Evolutionary conservation across 257 asterid genomes (phyloP).

Genomic region (Anisodus tanguticus): DNA sequence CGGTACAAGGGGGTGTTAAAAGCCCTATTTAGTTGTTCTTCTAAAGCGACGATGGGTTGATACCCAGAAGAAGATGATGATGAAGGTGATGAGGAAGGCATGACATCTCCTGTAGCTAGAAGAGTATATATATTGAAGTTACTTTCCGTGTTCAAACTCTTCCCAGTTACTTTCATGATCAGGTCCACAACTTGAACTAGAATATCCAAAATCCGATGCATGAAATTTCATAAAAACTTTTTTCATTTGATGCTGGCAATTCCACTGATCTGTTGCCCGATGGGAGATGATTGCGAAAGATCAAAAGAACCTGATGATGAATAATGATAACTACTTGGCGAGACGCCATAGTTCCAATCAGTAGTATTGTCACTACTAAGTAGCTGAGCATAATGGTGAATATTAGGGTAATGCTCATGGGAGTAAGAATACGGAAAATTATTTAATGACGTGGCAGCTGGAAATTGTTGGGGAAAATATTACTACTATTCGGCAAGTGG

Average conservation of each 20-base stretch:
- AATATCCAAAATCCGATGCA: neutral
- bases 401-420: slow-evolving; percentile 5
- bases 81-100: too few species aligned
- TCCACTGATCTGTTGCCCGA: slow-evolving; percentile 1
- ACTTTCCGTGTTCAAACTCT: neutral
- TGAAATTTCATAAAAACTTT: too few species aligned
- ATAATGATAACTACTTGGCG: neutral
- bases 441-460: neutral
- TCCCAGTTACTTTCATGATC: neutral
- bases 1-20: too few species aligned
- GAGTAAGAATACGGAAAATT: neutral
- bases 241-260: neutral
- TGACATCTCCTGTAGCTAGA: too few species aligned
- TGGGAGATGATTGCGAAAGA: slow-evolving; percentile 27
- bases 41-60: too few species aligned
- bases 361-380: slow-evolving; percentile 31
- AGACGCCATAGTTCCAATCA: slow-evolving; percentile 27
- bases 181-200: slow-evolving; percentile 1
- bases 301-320: slow-evolving; percentile 38
- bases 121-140: neutral
- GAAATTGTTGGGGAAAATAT: neutral
- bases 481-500: neutral
- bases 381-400: slow-evolving; percentile 45
- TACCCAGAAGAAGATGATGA: too few species aligned
- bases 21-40: too few species aligned